Evolutionary conservation across 116 monocot genomes (phyloP).

Genomic region (Dioscorea cayenensis): DNA sequence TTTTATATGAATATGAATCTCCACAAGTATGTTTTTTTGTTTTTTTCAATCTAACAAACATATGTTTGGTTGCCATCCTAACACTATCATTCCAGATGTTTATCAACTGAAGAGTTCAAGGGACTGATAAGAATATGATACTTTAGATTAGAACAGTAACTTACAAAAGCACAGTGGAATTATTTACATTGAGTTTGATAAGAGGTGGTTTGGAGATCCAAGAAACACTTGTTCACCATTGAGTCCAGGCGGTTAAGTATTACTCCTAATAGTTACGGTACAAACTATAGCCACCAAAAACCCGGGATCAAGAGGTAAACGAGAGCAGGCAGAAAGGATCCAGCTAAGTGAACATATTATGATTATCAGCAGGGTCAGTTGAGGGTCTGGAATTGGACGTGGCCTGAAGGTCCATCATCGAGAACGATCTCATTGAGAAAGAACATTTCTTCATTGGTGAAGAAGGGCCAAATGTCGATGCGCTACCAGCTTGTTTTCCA

Average conservation of each 20-base stretch:
- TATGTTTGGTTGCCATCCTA: too few relatives aligned
- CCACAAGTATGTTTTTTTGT: too few relatives aligned
- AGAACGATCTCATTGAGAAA: constrained; percentile 29
- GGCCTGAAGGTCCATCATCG: constrained; percentile 25
- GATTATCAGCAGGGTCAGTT: background rate
- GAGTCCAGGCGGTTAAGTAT: background rate
- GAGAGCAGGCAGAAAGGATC: background rate
- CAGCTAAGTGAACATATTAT: background rate
- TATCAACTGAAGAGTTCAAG: too few relatives aligned
- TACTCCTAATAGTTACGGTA: background rate
- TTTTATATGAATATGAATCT: too few relatives aligned
- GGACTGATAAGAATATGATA: background rate
- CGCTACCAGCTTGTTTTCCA: background rate
- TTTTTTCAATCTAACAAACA: too few relatives aligned
- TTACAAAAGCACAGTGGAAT: background rate
- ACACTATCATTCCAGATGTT: too few relatives aligned
- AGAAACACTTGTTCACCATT: background rate
- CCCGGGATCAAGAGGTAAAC: background rate
- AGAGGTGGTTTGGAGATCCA: background rate
- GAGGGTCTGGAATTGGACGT: constrained; percentile 7
- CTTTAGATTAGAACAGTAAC: background rate
- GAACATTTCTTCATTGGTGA: background rate
- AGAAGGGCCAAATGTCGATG: background rate
- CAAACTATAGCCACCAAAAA: constrained; percentile 1
- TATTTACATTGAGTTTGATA: background rate